Evolutionary conservation across 176 grass and related monocot species (phyloP).

Genomic region (Chloris gayana): DNA sequence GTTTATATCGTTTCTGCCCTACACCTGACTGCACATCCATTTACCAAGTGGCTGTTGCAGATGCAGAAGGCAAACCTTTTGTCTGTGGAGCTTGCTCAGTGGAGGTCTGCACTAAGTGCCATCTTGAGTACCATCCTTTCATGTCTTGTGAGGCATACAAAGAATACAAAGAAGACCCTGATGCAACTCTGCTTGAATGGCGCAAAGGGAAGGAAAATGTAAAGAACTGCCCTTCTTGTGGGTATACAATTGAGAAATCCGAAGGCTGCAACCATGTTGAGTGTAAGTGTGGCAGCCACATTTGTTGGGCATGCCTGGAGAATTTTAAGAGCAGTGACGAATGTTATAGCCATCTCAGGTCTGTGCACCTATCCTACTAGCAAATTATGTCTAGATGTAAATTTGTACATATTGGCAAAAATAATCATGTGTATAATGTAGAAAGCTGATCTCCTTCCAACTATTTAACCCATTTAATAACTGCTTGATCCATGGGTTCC

Average conservation of each 20-base stretch:
- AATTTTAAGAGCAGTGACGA: conserved; percentile 65
- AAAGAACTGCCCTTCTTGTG: conserved; percentile 69
- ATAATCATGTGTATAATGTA: conserved; percentile 29
- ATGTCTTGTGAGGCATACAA: conserved; percentile 80
- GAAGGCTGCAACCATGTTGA: conserved; percentile 91
- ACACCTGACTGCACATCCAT: conserved; percentile 76
- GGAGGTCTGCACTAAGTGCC: conserved; percentile 88
- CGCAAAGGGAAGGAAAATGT: conserved; percentile 79
- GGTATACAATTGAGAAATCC: conserved; percentile 81
- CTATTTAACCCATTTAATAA: not conserved
- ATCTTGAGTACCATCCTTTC: conserved; percentile 78
- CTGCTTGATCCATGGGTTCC: not conserved
- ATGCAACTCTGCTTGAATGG: conserved; percentile 69
- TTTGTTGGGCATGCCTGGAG: conserved; percentile 85
- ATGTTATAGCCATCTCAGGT: conserved; percentile 76
- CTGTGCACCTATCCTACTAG: conserved; percentile 53
- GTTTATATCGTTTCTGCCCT: conserved; percentile 74
- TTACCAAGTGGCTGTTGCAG: conserved; percentile 51
- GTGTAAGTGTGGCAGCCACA: conserved; percentile 79
- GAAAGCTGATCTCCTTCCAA: not conserved
- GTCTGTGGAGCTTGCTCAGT: conserved; percentile 72
- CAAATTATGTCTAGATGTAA: conserved; percentile 38
- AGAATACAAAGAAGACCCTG: conserved; percentile 84
- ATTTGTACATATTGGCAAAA: conserved; percentile 42
- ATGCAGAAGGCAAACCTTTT: conserved; percentile 56